Percentiles rank a stretch among this genome's conserved stretches.
Conservation (phyloP, 2,329 filamentous ascomycete species). For the Xylariales sp. region DNA sequence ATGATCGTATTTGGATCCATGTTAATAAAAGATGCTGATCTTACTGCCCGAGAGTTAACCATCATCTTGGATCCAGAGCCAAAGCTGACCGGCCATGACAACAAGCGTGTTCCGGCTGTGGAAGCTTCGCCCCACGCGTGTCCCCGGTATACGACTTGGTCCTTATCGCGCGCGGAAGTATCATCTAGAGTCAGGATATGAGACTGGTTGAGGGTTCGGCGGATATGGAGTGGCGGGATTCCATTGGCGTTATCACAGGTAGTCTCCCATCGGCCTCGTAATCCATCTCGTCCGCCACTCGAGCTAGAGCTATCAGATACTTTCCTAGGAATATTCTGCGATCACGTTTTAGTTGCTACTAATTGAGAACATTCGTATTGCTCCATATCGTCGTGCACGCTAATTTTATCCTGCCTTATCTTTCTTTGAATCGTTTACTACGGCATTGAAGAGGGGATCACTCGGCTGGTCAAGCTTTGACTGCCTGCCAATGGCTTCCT, state of each 20-base stretch:
- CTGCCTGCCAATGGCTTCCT: conserved; percentile 14
- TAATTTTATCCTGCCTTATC: neutral
- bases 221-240: conserved; percentile 19
- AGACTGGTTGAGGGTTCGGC: conserved; percentile 26
- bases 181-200: conserved; percentile 24
- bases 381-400: neutral
- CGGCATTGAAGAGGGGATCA: neutral
- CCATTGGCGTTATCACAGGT: conserved; percentile 13
- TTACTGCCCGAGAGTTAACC: neutral
- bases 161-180: conserved; percentile 18
- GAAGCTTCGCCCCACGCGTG: too few species aligned
- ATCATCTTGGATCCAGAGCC: conserved; percentile 16
- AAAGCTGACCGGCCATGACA: conserved; percentile 17
- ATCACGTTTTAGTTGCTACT: neutral
- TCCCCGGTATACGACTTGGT: conserved; percentile 15
- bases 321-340: conserved; percentile 5
- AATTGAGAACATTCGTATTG: neutral
- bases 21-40: neutral
- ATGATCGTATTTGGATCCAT: conserved; percentile 30
- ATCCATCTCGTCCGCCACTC: conserved; percentile 18
- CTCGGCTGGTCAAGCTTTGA: too few species aligned
- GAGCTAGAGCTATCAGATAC: conserved; percentile 15
- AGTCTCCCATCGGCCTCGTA: conserved; percentile 16
- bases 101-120: conserved; percentile 7
- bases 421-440: neutral